phyloP scores from a whole-genome alignment of 2,329 filamentous ascomycete species.

The Cercospora sp. region DNA sequence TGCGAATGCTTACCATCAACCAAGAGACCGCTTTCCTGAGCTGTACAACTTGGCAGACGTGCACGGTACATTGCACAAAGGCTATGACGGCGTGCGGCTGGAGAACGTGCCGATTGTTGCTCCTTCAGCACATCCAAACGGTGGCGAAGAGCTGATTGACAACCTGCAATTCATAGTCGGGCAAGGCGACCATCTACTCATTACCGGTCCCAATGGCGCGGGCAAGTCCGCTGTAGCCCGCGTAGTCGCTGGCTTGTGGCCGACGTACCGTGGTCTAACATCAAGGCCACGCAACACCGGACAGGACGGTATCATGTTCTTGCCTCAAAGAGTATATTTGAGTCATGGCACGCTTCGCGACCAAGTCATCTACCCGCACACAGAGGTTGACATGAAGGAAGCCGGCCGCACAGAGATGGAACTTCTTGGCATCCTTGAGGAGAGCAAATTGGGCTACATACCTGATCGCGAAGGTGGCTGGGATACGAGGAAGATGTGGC shows the following conservation, averaged over 20 bases:
- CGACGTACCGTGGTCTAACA: conserved; percentile 88
- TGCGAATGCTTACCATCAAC: conserved; percentile 78
- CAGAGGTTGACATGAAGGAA: conserved; percentile 88
- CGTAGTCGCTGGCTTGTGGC: conserved; percentile 90
- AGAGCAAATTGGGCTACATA: conserved; percentile 83
- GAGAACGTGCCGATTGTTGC: conserved; percentile 93
- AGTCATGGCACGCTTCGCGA: conserved; percentile 90
- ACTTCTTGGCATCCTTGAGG: conserved; percentile 74
- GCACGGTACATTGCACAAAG: conserved; percentile 89
- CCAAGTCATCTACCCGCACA: conserved; percentile 97
- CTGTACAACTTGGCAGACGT: conserved; percentile 87
- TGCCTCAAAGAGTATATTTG: conserved; percentile 90
- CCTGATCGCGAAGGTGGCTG: conserved; percentile 91
- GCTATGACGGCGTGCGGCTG: conserved; percentile 89
- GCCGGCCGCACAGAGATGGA: conserved; percentile 75
- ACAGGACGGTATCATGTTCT: conserved; percentile 92
- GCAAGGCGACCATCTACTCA: conserved; percentile 86
- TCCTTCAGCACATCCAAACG: conserved; percentile 81
- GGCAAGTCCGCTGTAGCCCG: conserved; percentile 88
- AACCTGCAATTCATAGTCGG: conserved; percentile 86
- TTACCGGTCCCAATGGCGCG: conserved; percentile 91
- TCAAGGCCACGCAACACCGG: conserved; percentile 73
- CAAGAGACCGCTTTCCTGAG: conserved; percentile 67
- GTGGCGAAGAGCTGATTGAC: conserved; percentile 88
- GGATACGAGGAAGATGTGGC: conserved; percentile 98